A percentile compares a stretch with the other conserved stretches of the same genome.
phyloP scores from a whole-genome alignment of 805 yeast genomes.

The Torulaspora delbrueckii region DNA sequence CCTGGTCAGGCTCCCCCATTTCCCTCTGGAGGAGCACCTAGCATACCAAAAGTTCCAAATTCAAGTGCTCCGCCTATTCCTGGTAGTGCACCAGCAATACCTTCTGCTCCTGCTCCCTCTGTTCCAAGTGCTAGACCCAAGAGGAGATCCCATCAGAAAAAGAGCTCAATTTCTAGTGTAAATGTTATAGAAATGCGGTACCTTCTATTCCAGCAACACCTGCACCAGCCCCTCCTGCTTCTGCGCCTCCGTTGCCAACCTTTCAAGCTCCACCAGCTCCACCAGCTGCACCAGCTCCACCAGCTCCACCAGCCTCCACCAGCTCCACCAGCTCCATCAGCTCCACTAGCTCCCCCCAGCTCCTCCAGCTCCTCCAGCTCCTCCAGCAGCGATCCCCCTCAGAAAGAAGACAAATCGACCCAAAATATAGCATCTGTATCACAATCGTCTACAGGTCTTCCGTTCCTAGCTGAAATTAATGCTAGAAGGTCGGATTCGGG shows the following conservation, averaged over 20 bases:
- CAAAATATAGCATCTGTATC: not conserved
- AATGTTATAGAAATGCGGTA: not conserved
- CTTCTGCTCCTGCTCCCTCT: slow-evolving; percentile 12
- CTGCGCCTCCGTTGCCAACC: slow-evolving; percentile 21
- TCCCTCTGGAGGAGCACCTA: slow-evolving; percentile 7
- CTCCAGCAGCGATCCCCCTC: slow-evolving; percentile 11
- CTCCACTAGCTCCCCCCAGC: slow-evolving; percentile 31
- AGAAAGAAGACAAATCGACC: not conserved
- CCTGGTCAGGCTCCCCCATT: slow-evolving; percentile 23
- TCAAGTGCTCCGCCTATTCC: slow-evolving; percentile 22
- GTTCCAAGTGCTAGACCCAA: slow-evolving; percentile 12
- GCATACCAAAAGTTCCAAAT: slow-evolving; percentile 16
- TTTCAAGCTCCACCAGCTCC: slow-evolving; percentile 12
- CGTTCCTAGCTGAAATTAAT: slow-evolving; percentile 51
- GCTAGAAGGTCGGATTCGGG: slow-evolving; percentile 45
- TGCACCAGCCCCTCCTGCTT: slow-evolving; percentile 16
- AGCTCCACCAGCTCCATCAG: slow-evolving; percentile 12
- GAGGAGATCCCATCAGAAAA: slow-evolving; percentile 11
- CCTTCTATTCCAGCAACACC: slow-evolving; percentile 7
- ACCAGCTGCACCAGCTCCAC: slow-evolving; percentile 11
- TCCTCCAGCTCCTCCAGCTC: slow-evolving; percentile 27
- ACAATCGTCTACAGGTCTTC: slow-evolving; percentile 39
- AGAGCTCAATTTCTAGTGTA: slow-evolving; percentile 11
- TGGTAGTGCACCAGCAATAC: slow-evolving; percentile 15
- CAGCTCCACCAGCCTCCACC: slow-evolving; percentile 26